Conservation (phyloP, 2,329 filamentous ascomycete species). For the Periconia sp. region DNA sequence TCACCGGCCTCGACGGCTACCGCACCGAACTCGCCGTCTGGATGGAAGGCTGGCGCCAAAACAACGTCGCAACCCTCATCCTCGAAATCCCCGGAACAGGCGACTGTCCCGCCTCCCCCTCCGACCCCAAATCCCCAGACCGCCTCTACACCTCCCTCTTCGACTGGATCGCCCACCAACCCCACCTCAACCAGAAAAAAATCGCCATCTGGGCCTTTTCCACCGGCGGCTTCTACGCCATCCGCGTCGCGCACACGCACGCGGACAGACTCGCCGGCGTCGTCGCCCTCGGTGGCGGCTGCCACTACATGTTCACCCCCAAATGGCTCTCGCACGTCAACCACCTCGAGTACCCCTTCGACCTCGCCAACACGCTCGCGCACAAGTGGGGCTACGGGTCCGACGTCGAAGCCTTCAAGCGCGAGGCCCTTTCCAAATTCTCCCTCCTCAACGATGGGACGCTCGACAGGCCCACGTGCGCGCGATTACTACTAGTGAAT, state of each 20-base stretch:
- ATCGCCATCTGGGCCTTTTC: slow-evolving; percentile 59
- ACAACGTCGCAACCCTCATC: slow-evolving; percentile 53
- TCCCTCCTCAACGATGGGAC: slow-evolving; percentile 59
- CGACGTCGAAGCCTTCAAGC: slow-evolving; percentile 48
- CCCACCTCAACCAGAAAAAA: slow-evolving; percentile 51
- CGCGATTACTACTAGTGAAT: slow-evolving; percentile 58
- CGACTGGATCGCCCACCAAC: slow-evolving; percentile 55
- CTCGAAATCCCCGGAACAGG: slow-evolving; percentile 62
- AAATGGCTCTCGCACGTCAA: slow-evolving; percentile 59
- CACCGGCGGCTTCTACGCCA: slow-evolving; percentile 62
- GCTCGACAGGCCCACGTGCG: slow-evolving; percentile 52
- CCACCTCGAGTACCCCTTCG: slow-evolving; percentile 62
- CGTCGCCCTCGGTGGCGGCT: slow-evolving; percentile 58
- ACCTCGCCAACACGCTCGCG: slow-evolving; percentile 54
- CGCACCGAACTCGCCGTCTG: slow-evolving; percentile 58
- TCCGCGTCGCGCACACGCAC: slow-evolving; percentile 61
- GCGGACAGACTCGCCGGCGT: slow-evolving; percentile 53
- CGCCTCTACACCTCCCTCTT: slow-evolving; percentile 57
- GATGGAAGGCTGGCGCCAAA: slow-evolving; percentile 53
- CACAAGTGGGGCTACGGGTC: slow-evolving; percentile 51
- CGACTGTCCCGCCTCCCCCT: slow-evolving; percentile 54
- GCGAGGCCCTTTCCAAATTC: slow-evolving; percentile 52
- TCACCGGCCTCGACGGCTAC: slow-evolving; percentile 63
- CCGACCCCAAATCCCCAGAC: slow-evolving; percentile 54
- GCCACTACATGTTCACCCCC: slow-evolving; percentile 57